A percentile compares a stretch with the other conserved stretches of the same genome.
phyloP scores from a whole-genome alignment of 345 rosid species.

The Tarenaya hassleriana region DNA sequence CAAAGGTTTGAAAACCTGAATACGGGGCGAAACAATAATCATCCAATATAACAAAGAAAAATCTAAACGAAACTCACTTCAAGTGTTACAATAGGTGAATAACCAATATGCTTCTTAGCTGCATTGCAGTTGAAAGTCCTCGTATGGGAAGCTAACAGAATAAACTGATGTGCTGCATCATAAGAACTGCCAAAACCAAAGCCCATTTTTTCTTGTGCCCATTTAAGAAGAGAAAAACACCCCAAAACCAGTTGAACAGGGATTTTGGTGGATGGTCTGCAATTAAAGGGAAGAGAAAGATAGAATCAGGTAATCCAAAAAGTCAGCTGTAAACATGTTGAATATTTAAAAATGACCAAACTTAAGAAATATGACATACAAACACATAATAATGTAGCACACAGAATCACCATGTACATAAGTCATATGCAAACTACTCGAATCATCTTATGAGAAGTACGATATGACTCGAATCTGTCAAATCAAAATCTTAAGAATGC shows the following conservation, averaged over 20 bases:
- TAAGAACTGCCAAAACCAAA: slow-evolving; percentile 31
- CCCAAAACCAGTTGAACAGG: slow-evolving; percentile 43
- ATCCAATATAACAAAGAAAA: too few relatives aligned
- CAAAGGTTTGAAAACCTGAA: too few relatives aligned
- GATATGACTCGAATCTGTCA: slow-evolving; percentile 5
- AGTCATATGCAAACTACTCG: neutral
- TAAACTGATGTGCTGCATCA: slow-evolving; percentile 40
- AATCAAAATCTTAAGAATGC: neutral
- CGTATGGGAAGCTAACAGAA: slow-evolving; percentile 56
- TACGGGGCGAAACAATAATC: too few relatives aligned
- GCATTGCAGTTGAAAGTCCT: slow-evolving; percentile 81
- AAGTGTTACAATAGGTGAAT: slow-evolving; percentile 57
- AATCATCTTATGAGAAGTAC: slow-evolving; percentile 13
- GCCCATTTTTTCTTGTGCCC: slow-evolving; percentile 46
- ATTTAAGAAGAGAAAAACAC: slow-evolving; percentile 39
- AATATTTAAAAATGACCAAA: slow-evolving; percentile 13
- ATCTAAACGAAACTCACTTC: slow-evolving; percentile 42
- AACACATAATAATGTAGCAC: slow-evolving; percentile 1
- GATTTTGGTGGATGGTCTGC: slow-evolving; percentile 77
- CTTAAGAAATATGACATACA: slow-evolving; percentile 1
- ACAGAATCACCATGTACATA: neutral
- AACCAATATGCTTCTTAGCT: slow-evolving; percentile 65
- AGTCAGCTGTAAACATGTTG: slow-evolving; percentile 8
- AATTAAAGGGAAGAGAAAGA: slow-evolving; percentile 21
- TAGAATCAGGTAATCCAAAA: slow-evolving; percentile 16